These are phyloP conservation scores for Alternaria conjuncta DNA, from an alignment of 2,329 filamentous ascomycete species.

Conservation along the genomic window DNA sequence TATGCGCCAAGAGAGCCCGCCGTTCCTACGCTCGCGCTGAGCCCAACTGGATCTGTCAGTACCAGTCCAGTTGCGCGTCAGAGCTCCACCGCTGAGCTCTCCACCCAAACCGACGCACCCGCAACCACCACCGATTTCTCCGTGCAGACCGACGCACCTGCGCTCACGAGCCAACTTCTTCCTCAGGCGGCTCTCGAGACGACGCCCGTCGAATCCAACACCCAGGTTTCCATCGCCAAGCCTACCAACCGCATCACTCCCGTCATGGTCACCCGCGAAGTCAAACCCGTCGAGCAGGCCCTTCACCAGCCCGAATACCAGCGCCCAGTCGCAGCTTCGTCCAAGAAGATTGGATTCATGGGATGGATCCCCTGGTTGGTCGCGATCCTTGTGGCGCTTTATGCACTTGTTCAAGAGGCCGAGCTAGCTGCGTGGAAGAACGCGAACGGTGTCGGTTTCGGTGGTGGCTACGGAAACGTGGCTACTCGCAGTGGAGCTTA, in stretches of 20 bases:
- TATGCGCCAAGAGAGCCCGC: background rate
- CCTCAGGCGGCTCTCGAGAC: background rate
- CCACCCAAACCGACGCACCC: slow-evolving; percentile 10
- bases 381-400: slow-evolving; percentile 6
- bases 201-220: background rate
- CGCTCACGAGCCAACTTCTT: background rate
- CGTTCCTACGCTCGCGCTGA: background rate
- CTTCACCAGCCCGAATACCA: background rate
- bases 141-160: slow-evolving; percentile 6
- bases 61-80: slow-evolving; percentile 3
- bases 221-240: background rate
- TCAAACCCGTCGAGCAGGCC: slow-evolving; percentile 4
- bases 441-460: slow-evolving; percentile 17
- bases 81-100: background rate
- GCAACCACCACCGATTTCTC: slow-evolving; percentile 1
- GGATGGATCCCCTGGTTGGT: slow-evolving; percentile 4
- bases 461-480: slow-evolving; percentile 17
- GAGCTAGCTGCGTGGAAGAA: slow-evolving; percentile 16
- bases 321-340: background rate
- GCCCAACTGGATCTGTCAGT: slow-evolving; percentile 4
- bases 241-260: slow-evolving; percentile 3
- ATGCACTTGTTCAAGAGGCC: slow-evolving; percentile 5
- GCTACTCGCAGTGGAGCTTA: slow-evolving; percentile 10
- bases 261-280: slow-evolving; percentile 4
- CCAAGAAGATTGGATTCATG: background rate